phyloP scores from a whole-genome alignment of 306 rosid genomes.

The Cercis canadensis region DNA sequence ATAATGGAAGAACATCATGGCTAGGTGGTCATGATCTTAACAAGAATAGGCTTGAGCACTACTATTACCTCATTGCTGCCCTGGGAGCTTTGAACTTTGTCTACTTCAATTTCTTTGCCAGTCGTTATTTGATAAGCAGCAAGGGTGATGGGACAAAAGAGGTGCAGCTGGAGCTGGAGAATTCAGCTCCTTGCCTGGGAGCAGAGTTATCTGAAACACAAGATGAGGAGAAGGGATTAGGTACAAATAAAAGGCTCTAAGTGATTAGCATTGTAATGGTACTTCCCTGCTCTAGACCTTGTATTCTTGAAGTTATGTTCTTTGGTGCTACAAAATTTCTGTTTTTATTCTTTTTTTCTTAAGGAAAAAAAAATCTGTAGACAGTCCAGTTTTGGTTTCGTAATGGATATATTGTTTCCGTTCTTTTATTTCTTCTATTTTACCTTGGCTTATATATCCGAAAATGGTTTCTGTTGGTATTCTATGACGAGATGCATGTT shows the following conservation, averaged over 20 bases:
- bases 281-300: not conserved
- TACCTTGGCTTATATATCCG: too few species aligned
- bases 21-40: slow-evolving; percentile 72
- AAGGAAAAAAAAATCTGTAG: too few species aligned
- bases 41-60: slow-evolving; percentile 57
- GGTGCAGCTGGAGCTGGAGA: slow-evolving; percentile 19
- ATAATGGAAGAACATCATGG: slow-evolving; percentile 55
- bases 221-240: slow-evolving; percentile 44
- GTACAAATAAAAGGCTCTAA: not conserved
- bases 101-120: slow-evolving; percentile 66
- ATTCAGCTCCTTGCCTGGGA: not conserved
- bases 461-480: too few species aligned
- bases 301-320: not conserved
- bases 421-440: too few species aligned
- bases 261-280: too few species aligned
- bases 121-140: slow-evolving; percentile 31
- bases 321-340: not conserved
- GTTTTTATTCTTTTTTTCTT: too few species aligned
- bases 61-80: slow-evolving; percentile 61
- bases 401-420: too few species aligned
- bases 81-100: slow-evolving; percentile 57
- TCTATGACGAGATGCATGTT: too few species aligned
- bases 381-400: too few species aligned
- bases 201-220: slow-evolving; percentile 14
- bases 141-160: slow-evolving; percentile 15